Evolutionary conservation across 2,329 filamentous ascomycete genomes (phyloP).

Genomic region (Diplocarpon mali): DNA sequence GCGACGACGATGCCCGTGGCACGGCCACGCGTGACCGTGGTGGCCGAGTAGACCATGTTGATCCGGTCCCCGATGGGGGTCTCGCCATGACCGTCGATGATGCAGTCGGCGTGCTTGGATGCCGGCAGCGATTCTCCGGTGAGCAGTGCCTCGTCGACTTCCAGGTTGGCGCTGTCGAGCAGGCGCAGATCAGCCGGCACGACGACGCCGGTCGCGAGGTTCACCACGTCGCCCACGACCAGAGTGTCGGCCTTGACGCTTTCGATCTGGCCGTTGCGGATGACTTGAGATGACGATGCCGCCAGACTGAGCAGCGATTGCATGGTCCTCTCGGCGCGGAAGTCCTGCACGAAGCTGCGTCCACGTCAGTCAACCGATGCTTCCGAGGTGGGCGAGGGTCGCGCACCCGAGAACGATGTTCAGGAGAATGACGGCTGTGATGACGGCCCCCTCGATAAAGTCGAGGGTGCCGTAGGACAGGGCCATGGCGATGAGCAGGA

Average conservation of each 20-base stretch:
- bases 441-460: slow-evolving; percentile 52
- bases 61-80: slow-evolving; percentile 57
- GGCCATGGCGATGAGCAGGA: slow-evolving; percentile 65
- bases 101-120: slow-evolving; percentile 49
- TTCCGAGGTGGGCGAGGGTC: not conserved
- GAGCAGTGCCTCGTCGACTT: slow-evolving; percentile 64
- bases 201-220: slow-evolving; percentile 53
- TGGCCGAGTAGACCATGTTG: slow-evolving; percentile 62
- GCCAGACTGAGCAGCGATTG: slow-evolving; percentile 35
- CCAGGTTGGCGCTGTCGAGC: slow-evolving; percentile 58
- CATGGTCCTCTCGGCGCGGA: slow-evolving; percentile 50
- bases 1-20: slow-evolving; percentile 57
- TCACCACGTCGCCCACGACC: slow-evolving; percentile 55
- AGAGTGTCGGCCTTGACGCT: slow-evolving; percentile 44
- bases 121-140: slow-evolving; percentile 65
- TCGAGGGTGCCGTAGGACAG: slow-evolving; percentile 54
- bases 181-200: slow-evolving; percentile 59
- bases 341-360: slow-evolving; percentile 44
- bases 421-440: slow-evolving; percentile 52
- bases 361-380: not conserved
- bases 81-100: slow-evolving; percentile 34
- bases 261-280: slow-evolving; percentile 40
- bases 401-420: slow-evolving; percentile 47
- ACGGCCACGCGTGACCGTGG: slow-evolving; percentile 60
- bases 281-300: slow-evolving; percentile 44